Evolutionary conservation across 306 rosid species (phyloP), one percentile per base, ranked within the genome.

Genomic region (Quercus bicolor): DNA sequence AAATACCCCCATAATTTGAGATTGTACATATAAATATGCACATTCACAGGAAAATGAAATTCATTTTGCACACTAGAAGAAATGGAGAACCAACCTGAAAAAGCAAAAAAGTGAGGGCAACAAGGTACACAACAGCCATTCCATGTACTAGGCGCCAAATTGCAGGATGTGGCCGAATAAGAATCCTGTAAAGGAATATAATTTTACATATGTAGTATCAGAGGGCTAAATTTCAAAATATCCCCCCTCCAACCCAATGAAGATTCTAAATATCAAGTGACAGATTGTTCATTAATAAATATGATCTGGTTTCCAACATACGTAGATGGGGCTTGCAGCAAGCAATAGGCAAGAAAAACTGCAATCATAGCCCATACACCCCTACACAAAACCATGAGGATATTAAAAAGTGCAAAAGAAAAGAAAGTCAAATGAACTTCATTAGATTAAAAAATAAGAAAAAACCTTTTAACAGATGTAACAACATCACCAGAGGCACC

Each of bases 111-210:
- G 99, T 96, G 75, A 96, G 98, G 57, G 93, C 87, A 66, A 96
- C 96, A 70, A 96, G 89, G 85, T 96, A 96, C 79, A 96, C 88
- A 87, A 96, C 97, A 66, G 99, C 98, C 96, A 96, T 89, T 81
- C 99, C 99, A 57, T 96, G 99, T 60, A 93, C 99, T 87, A 96
- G 79, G 78, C 98, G 99, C 99, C 99, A 96, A 48, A 96, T 87
- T 76, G 99, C 99, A 40, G 99, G 99, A 89, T 96, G 99, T 15
- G 99, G 99, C 84, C 99, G 83, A 70, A 96, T 96, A 75, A 96
- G 94, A 86, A 96, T 89, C 91, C 99, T 96, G 93, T 70, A 85
- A 72, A 75, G 45, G 74, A 84, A 33, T 24, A 59, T 24, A 33
- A 80, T 78, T 74, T 57, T 33, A 68, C 24, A 53, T 20, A 33